phyloP scores from a whole-genome alignment of 2,329 filamentous ascomycete species.

The Zymoseptoria brevis region DNA sequence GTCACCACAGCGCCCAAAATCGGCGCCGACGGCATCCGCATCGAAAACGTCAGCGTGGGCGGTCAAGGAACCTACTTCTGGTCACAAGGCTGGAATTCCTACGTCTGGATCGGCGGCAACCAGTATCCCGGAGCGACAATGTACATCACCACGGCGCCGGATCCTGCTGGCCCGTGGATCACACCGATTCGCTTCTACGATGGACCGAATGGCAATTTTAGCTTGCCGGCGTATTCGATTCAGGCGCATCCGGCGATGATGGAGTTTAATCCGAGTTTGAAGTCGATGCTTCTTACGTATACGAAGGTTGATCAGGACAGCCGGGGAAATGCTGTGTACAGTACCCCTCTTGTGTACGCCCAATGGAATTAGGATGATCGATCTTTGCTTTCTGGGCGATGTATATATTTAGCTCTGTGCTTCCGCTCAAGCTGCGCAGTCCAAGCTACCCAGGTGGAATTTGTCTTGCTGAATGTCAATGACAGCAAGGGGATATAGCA shows the following conservation, averaged over 20 bases:
- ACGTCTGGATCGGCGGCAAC: constrained; percentile 19
- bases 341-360: background rate
- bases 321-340: background rate
- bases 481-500: no score
- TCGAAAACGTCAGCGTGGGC: constrained; percentile 16
- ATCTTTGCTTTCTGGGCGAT: no score
- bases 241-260: constrained; percentile 5
- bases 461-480: no score
- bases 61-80: constrained; percentile 20
- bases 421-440: background rate
- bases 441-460: no score
- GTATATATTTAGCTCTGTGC: no score
- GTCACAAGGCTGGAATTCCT: constrained; percentile 14
- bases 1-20: background rate
- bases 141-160: constrained; percentile 18
- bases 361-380: no score
- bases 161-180: constrained; percentile 21
- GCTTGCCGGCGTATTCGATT: constrained; percentile 2
- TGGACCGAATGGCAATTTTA: constrained; percentile 2
- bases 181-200: constrained; percentile 3
- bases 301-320: constrained; percentile 3
- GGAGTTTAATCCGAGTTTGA: background rate
- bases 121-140: constrained; percentile 4
- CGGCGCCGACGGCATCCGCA: constrained; percentile 3
- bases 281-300: constrained; percentile 6